These are phyloP conservation scores for Zygnema cylindricum DNA, from an alignment of 139 green algal genomes.

Conservation along the genomic window DNA sequence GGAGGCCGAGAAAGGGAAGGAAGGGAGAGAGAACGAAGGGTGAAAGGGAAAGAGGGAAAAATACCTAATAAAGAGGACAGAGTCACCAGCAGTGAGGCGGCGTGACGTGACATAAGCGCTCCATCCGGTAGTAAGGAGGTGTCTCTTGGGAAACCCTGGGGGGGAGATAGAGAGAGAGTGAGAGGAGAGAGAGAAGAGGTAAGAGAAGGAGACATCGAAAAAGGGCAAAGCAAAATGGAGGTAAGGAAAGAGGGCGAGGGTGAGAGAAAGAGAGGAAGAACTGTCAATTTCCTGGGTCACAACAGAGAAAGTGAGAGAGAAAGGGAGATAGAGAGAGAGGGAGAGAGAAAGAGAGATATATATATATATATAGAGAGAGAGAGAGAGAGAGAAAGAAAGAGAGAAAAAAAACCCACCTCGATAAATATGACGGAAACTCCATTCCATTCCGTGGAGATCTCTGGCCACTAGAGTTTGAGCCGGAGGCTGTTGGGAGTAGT, in stretches of 20 bases:
- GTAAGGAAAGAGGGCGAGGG: neutral
- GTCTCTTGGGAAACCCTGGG: constrained; percentile 51
- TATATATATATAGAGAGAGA: no score
- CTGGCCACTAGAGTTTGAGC: constrained; percentile 8
- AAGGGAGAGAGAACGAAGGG: no score
- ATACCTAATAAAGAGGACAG: constrained; percentile 54
- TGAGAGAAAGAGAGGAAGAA: neutral
- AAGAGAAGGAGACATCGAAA: no score
- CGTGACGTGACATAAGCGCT: constrained; percentile 45
- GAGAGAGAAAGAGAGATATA: no score
- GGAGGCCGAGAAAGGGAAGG: no score
- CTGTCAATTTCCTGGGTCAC: neutral
- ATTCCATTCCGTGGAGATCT: constrained; percentile 47
- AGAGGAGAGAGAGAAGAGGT: no score
- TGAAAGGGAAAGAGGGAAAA: neutral
- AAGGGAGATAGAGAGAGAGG: no score
- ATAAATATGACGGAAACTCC: constrained; percentile 59
- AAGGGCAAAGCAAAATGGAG: no score
- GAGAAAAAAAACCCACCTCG: no score
- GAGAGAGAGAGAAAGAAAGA: neutral
- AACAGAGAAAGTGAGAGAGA: no score
- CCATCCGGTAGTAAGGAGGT: constrained; percentile 60
- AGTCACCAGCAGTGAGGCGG: constrained; percentile 46
- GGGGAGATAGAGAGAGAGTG: no score
- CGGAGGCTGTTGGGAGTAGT: constrained; percentile 51